These are phyloP conservation scores for Ophiostoma piceae DNA, from an alignment of 2,329 filamentous ascomycete genomes.

Conservation along the genomic window DNA sequence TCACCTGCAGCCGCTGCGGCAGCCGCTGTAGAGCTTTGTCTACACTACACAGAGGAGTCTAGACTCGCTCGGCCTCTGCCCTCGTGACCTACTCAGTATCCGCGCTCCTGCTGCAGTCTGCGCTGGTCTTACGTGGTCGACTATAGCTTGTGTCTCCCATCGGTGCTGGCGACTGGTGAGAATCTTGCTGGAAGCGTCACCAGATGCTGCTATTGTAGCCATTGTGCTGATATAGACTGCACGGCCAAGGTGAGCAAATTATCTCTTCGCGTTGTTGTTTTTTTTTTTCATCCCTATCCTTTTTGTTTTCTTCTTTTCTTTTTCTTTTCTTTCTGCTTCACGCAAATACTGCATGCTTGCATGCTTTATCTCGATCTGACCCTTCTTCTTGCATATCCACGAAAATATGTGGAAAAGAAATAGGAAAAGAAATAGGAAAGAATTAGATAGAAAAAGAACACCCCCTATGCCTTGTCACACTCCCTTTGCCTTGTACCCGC, in stretches of 20 bases:
- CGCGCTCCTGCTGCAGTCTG: background rate
- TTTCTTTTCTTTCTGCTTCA: background rate
- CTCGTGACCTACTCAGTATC: background rate
- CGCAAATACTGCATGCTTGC: background rate
- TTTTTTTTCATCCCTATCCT: background rate
- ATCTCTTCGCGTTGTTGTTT: background rate
- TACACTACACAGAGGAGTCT: background rate
- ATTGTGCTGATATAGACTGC: background rate
- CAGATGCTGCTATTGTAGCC: background rate
- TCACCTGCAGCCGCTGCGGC: background rate
- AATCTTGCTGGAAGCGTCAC: background rate
- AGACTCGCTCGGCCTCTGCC: background rate
- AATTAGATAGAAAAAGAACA: background rate
- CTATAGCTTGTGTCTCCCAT: background rate
- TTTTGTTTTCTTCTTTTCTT: background rate
- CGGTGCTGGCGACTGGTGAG: background rate
- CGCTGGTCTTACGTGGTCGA: background rate
- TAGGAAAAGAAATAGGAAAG: background rate
- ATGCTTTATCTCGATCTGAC: conserved; percentile 2
- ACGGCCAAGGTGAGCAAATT: background rate
- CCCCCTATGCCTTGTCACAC: background rate
- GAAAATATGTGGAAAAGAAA: background rate
- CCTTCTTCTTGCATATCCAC: background rate
- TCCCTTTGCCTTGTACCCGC: conserved; percentile 17
- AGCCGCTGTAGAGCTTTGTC: background rate